Percentiles rank a stretch among this genome's conserved stretches.
Evolutionary conservation across 768 basidiomycete species (phyloP).

Genomic region (Crassisporium funariophilum): DNA sequence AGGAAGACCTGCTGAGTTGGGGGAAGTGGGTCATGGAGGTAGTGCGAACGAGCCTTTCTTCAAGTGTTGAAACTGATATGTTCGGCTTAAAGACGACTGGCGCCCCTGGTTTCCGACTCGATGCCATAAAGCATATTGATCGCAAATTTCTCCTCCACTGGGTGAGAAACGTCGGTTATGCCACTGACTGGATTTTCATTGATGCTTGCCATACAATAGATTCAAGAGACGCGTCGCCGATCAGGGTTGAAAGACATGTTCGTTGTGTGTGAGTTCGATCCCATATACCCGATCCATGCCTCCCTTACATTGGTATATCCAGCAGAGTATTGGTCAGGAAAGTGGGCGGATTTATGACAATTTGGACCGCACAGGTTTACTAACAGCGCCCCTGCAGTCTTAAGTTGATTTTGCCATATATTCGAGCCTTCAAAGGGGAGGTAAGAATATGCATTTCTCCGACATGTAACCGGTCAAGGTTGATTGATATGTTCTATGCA

Average conservation of each 20-base stretch:
- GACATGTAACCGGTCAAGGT: constrained; percentile 1
- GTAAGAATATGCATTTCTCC: constrained; percentile 36
- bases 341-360: constrained; percentile 43
- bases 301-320: constrained; percentile 28
- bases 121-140: constrained; percentile 92
- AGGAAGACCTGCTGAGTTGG: constrained; percentile 75
- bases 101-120: constrained; percentile 78
- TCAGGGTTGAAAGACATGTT: constrained; percentile 58
- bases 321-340: constrained; percentile 83
- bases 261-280: constrained; percentile 41
- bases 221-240: constrained; percentile 50
- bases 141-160: constrained; percentile 66
- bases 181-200: not conserved
- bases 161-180: constrained; percentile 41
- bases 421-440: constrained; percentile 65
- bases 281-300: not conserved
- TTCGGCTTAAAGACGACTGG: constrained; percentile 55
- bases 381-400: constrained; percentile 36
- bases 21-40: constrained; percentile 72
- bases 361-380: constrained; percentile 1
- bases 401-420: constrained; percentile 54
- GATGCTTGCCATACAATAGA: constrained; percentile 34
- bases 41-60: not conserved
- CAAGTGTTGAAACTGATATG: not conserved
- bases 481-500: constrained; percentile 28